A percentile compares a stretch with the other conserved stretches of the same genome.
These are phyloP conservation scores for Talaromyces sp. DNA, from an alignment of 2,329 filamentous ascomycete genomes.

Conservation along the genomic window DNA sequence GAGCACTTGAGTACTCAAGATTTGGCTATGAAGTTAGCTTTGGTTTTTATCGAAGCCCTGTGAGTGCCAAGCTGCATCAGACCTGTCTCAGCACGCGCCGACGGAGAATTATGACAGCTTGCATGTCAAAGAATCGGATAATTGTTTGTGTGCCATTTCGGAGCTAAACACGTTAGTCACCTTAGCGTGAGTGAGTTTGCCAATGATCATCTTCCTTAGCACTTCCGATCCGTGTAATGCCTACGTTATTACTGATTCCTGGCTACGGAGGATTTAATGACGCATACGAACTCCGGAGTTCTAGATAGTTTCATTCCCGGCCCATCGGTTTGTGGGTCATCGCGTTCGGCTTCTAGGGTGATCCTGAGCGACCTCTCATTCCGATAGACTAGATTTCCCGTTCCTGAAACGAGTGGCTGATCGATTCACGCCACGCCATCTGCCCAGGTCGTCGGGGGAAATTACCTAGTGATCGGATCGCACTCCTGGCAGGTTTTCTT, in stretches of 20 bases:
- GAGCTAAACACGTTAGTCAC: not conserved
- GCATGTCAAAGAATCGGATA: not conserved
- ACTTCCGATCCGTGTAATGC: too few species aligned
- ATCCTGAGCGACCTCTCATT: not conserved
- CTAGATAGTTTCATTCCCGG: too few species aligned
- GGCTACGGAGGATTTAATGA: not conserved
- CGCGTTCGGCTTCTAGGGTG: not conserved
- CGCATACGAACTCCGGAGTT: too few species aligned
- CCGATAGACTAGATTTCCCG: not conserved
- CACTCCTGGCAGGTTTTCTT: not conserved
- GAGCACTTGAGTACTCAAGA: too few species aligned
- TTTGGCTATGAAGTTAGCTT: too few species aligned
- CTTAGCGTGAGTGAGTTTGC: not conserved
- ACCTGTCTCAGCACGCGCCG: constrained; percentile 1
- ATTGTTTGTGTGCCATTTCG: not conserved
- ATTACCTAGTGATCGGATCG: constrained; percentile 2
- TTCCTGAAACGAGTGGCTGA: constrained; percentile 15
- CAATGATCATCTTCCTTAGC: too few species aligned
- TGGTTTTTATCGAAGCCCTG: too few species aligned
- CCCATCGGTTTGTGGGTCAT: not conserved
- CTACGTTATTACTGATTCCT: too few species aligned
- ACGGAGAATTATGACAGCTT: not conserved
- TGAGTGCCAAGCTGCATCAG: not conserved
- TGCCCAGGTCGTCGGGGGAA: not conserved
- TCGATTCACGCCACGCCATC: not conserved